Evolutionary conservation across 2,329 filamentous ascomycete genomes (phyloP), one percentile per base, ranked within the genome.

Genomic region (Neonectria neomacrospora): DNA sequence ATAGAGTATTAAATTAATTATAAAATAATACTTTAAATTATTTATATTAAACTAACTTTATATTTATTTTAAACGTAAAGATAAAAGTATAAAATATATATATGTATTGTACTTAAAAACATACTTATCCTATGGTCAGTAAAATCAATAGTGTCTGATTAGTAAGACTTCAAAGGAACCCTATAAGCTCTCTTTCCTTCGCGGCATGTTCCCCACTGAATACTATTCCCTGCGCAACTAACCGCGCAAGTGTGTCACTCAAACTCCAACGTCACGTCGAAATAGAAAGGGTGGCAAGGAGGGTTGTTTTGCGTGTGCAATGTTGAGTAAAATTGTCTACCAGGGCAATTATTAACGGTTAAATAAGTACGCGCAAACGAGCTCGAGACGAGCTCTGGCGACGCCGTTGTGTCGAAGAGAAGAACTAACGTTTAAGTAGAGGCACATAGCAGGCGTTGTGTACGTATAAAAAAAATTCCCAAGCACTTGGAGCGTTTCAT

Each of bases 311-410:
- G 34, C 41, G 60, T 67, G 67, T 74, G 69, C 73, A 76, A 76
- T 73, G 69, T 72, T 64, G 68, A 75, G 69, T 74, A 74, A 71
- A 72, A 74, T 73, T 75, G 73, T 73, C 71, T 74, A 74, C 71
- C 67, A 70, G 73, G 68, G 70, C 75, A 74, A 75, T 73, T 74
- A 77, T 68, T 71, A 72, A 59, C 56, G 16, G 37, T 41, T 54
- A 63, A 71, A 64, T 63, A 61, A 55, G 57, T 69, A 71, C 64
- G 69, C 45, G 57, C 64, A 20, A 22, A 61, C 64, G 58, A 67
- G 56, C 54, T 61, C 58, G 63, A 74, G 57, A 54, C 67, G 61
- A 63, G 67, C 67, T 67, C 61, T 48, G 62, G 62, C 67, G 58
- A 58, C 60, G 54, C 68, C 69, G 56, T 58, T 55, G 58, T 56